These are phyloP conservation scores for Curvularia hawaiiensis DNA, from an alignment of 2,329 filamentous ascomycete species.

Conservation along the genomic window DNA sequence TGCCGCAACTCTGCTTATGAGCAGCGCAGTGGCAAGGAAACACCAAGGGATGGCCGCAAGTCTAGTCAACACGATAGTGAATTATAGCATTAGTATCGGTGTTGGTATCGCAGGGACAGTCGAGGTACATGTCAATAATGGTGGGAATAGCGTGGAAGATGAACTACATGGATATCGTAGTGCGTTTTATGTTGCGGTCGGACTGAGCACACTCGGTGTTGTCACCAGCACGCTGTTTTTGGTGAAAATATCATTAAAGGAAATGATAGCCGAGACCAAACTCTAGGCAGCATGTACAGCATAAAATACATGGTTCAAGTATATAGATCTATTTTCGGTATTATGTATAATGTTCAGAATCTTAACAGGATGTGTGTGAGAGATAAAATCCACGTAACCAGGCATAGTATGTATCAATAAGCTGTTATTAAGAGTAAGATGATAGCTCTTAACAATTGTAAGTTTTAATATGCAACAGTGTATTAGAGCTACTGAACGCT, in stretches of 20 bases:
- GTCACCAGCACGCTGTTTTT: constrained; percentile 32
- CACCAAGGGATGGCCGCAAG: constrained; percentile 52
- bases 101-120: constrained; percentile 52
- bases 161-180: constrained; percentile 46
- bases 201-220: constrained; percentile 39
- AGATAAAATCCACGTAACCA: too few species aligned
- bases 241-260: constrained; percentile 19
- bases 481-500: too few species aligned
- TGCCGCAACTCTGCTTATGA: constrained; percentile 49
- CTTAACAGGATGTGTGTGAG: too few species aligned
- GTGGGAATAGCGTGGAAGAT: constrained; percentile 35
- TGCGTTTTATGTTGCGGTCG: constrained; percentile 48
- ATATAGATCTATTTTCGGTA: too few species aligned
- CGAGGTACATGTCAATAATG: constrained; percentile 46
- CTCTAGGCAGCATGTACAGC: too few species aligned
- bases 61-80: constrained; percentile 50
- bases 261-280: too few species aligned
- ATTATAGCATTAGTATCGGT: constrained; percentile 51
- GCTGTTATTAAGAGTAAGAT: too few species aligned
- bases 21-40: constrained; percentile 44
- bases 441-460: too few species aligned
- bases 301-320: too few species aligned
- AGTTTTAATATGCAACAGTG: too few species aligned
- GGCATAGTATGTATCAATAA: too few species aligned
- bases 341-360: too few species aligned